Conservation (phyloP, 106 monocot genomes). For the Posidonia australis region DNA sequence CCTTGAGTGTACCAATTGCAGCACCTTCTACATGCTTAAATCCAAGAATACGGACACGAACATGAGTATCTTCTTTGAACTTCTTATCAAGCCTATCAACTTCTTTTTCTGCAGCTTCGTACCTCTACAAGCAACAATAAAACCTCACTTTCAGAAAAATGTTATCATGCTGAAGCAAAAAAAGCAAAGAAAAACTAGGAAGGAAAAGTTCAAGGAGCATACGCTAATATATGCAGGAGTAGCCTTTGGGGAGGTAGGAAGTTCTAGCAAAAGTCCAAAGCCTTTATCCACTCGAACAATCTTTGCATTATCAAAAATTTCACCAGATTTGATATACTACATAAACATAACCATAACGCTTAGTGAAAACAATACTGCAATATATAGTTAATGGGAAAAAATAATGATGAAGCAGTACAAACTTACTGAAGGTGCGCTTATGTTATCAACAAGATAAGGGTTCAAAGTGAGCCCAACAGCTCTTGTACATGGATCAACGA, state of each 20-base stretch:
- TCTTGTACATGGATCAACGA: constrained; percentile 82
- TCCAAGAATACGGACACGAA: constrained; percentile 75
- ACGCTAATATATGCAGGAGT: constrained; percentile 73
- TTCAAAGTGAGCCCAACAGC: constrained; percentile 92
- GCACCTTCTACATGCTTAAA: constrained; percentile 71
- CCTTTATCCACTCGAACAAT: constrained; percentile 71
- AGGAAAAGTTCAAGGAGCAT: constrained; percentile 9
- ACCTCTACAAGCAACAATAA: constrained; percentile 29
- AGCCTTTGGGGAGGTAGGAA: constrained; percentile 54
- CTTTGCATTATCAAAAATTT: constrained; percentile 73
- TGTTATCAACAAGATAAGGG: constrained; percentile 39
- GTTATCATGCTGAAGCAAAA: neutral
- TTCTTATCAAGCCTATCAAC: constrained; percentile 57
- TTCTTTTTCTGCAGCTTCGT: constrained; percentile 62
- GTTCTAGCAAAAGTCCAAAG: constrained; percentile 66
- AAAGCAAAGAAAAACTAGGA: neutral
- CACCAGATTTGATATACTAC: constrained; percentile 78
- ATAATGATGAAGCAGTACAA: neutral
- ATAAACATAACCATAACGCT: neutral
- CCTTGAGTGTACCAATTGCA: constrained; percentile 78
- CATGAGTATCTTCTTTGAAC: constrained; percentile 53
- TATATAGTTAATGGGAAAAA: neutral
- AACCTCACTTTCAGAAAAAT: neutral
- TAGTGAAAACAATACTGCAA: neutral
- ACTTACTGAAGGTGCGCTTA: constrained; percentile 66